Base-by-base conservation (phyloP, 148 eudicot genomes). In the Rhododendron mucronatum region DNA sequence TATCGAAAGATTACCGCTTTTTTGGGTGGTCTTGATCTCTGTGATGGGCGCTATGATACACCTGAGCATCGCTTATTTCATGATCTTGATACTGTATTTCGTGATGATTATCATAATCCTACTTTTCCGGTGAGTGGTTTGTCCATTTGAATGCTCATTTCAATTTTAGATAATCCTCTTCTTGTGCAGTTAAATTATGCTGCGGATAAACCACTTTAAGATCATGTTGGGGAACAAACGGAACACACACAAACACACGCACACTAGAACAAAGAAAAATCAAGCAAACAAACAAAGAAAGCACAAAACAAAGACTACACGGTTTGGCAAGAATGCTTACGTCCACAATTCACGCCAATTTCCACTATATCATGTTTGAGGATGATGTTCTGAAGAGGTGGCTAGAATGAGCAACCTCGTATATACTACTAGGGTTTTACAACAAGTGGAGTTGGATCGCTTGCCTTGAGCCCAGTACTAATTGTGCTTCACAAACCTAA, bases 11-110 rank as follows among this genome's bases (percentile, higher is more conserved):
- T 97, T 82, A 94, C 99, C 78, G 96, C 99, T 45, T 97, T 95
- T 88, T 53, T 95, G 61, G 99, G 99, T 71, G 99, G 99, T 79
- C 87, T 97, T 86, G 99, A 96, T 91, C 94, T 96, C 39, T 96
- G 99, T 90, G 97, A 96, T 87, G 99, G 99, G 84, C 98, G 99
- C 76, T 97, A 97, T 91, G 99, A 97, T 92, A 97, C 99, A 9
- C 98, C 98, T 53, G 94, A 93, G 89, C 99, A 97, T 89, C 93
- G 99, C 81, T 88, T 95, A 84, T 97, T 97, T 82, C 97, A 81
- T 89, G 99, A 91, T 84, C 93, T 94, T 81, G 94, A 95, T 88
- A 92, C 96, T 74, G 92, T 93, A 37, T 97, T 91, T 87, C 78
- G 88, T 78, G 98, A 91, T 80, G 99, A 97, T 88, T 92, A 90